A percentile compares a stretch with the other conserved stretches of the same genome.
These are phyloP conservation scores for Mycena olivaceomarginata DNA, from an alignment of 768 basidiomycete species.

Conservation along the genomic window DNA sequence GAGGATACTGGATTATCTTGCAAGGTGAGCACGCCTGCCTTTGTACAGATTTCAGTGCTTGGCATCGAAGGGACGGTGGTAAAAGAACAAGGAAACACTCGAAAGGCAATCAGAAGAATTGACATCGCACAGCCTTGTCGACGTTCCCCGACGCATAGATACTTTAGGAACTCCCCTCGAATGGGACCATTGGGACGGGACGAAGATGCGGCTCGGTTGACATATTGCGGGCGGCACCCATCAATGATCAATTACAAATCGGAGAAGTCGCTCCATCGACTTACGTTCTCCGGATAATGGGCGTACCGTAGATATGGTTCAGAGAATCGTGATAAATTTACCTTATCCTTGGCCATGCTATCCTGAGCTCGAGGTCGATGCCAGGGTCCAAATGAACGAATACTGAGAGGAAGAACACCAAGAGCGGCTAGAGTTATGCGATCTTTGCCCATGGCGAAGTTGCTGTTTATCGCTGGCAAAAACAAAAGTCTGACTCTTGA, in stretches of 20 bases:
- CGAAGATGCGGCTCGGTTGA: constrained; percentile 7
- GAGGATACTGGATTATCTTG: background rate
- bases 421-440: background rate
- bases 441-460: too few species aligned
- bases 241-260: background rate
- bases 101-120: constrained; percentile 25
- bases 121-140: constrained; percentile 29
- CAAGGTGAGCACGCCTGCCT: background rate
- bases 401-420: background rate
- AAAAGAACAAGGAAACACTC: constrained; percentile 10
- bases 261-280: background rate
- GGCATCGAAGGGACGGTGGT: constrained; percentile 17
- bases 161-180: background rate
- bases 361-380: background rate
- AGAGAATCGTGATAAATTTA: background rate
- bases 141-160: constrained; percentile 34
- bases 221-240: background rate
- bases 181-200: too few species aligned
- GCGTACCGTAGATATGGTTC: too few species aligned
- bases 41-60: constrained; percentile 28
- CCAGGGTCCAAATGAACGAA: background rate
- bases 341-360: constrained; percentile 2
- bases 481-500: background rate
- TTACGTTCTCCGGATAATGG: too few species aligned
- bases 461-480: too few species aligned